Conservation (phyloP, 805 yeast species). For the Myxozyma udenii region DNA sequence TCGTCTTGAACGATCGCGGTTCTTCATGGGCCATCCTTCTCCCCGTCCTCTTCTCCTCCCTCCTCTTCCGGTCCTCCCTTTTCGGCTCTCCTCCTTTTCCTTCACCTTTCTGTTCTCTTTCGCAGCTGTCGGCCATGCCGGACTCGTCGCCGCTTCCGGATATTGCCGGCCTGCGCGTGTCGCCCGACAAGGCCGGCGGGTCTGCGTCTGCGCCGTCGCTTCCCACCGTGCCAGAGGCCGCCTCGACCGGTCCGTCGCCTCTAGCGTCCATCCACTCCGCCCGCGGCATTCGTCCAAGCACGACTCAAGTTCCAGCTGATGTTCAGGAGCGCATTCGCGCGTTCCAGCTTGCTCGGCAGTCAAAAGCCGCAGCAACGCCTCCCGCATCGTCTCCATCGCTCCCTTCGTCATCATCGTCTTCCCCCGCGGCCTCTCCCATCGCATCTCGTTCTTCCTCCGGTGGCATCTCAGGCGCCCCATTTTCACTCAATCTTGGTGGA, state of each 20-base stretch:
- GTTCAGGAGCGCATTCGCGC: constrained; percentile 85
- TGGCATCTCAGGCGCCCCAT: constrained; percentile 3
- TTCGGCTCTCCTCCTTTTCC: background rate
- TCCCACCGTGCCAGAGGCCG: background rate
- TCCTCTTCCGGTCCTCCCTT: background rate
- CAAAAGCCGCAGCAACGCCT: constrained; percentile 40
- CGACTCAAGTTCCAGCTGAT: constrained; percentile 47
- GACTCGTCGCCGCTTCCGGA: background rate
- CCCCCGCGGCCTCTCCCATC: background rate
- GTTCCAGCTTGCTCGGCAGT: constrained; percentile 76
- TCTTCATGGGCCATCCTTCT: background rate
- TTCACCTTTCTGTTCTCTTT: background rate
- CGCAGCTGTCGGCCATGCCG: background rate
- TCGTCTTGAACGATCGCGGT: background rate
- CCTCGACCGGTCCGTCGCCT: constrained; percentile 18
- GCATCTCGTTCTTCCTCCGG: background rate
- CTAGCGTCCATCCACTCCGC: constrained; percentile 26
- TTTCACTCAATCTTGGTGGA: too few species aligned
- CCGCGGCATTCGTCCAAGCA: constrained; percentile 19
- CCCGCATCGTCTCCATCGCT: constrained; percentile 27
- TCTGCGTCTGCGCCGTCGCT: background rate
- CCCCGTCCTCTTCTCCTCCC: background rate
- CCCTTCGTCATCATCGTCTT: constrained; percentile 5
- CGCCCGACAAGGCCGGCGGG: background rate
- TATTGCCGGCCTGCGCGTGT: too few species aligned